phyloP scores from a whole-genome alignment of 306 rosid genomes.

The Vigna angularis region DNA sequence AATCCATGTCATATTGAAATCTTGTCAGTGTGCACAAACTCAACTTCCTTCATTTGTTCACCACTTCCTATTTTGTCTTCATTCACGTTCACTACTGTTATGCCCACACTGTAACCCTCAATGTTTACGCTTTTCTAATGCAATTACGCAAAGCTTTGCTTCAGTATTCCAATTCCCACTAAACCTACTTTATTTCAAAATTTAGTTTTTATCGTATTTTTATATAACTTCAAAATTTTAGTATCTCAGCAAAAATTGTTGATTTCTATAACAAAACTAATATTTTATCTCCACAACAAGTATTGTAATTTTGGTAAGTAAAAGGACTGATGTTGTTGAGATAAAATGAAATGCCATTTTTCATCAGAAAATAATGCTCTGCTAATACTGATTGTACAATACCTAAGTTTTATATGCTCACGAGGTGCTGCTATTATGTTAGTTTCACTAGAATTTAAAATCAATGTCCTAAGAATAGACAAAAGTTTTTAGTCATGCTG shows the following conservation, averaged over 20 bases:
- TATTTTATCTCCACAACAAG: neutral
- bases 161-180: neutral
- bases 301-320: neutral
- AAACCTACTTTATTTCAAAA: neutral
- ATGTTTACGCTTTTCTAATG: neutral
- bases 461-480: neutral
- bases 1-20: neutral
- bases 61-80: neutral
- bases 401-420: neutral
- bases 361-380: neutral
- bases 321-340: neutral
- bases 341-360: neutral
- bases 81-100: neutral
- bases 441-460: neutral
- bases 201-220: neutral
- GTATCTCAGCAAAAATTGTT: neutral
- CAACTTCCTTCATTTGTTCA: slow-evolving; percentile 21
- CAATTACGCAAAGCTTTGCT: neutral
- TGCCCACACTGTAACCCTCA: neutral
- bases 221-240: neutral
- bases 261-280: neutral
- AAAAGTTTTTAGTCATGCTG: neutral
- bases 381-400: neutral
- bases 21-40: slow-evolving; percentile 29
- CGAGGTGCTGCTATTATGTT: neutral